Base-by-base conservation (phyloP, 495 filamentous ascomycete genomes). In the Glonium stellatum region DNA sequence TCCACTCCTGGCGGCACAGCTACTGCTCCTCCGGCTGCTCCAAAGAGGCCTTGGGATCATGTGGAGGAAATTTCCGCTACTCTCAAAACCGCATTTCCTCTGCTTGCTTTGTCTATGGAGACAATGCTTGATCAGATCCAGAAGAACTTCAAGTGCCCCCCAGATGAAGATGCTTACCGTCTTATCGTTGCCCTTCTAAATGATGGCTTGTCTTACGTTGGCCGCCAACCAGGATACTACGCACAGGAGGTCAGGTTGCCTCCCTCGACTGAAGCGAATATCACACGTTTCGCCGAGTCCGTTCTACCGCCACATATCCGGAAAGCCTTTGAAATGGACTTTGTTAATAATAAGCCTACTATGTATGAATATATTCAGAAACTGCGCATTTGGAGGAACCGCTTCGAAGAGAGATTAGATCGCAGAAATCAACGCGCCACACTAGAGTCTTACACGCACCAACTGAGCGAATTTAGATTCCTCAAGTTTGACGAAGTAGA, bases 311-410 rank as follows among this genome's bases (percentile, higher is more conserved):
- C 85, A 1, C 95, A 97, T 71, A 96, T 97, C 60, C 84, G 92
- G 52, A 88, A 87, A 67, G 87, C 90, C 1, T 99, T 99, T 70
- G 95, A 99, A 71, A 87, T 84, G 6, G 95, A 99, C 74, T 97
- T 99, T 71, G 92, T 97, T 19, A 74, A 80, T 31, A 88, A 87
- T 65, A 96, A 95, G 74, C 93, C 93, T 13, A 96, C 90, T 13
- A 93, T 97, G 87, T 85, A 86, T 67, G 90, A 96, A 68, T 99
- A 99, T 76, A 97, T 99, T 58, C 90, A 96, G 65, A 97, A 96
- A 70, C 80, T 97, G 41, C 87, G 95, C 19, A 88, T 86, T 66
- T 99, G 95, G 95, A 85, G 95, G 37, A 91, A 96, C 75, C 92
- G 93, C 70, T 97, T 99, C 70, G 95, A 97, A 69, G 92, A 96